A percentile compares a stretch with the other conserved stretches of the same genome.
These are phyloP conservation scores for Pinus tabuliformis DNA, from an alignment of 75 land plant genomes.

Conservation along the genomic window DNA sequence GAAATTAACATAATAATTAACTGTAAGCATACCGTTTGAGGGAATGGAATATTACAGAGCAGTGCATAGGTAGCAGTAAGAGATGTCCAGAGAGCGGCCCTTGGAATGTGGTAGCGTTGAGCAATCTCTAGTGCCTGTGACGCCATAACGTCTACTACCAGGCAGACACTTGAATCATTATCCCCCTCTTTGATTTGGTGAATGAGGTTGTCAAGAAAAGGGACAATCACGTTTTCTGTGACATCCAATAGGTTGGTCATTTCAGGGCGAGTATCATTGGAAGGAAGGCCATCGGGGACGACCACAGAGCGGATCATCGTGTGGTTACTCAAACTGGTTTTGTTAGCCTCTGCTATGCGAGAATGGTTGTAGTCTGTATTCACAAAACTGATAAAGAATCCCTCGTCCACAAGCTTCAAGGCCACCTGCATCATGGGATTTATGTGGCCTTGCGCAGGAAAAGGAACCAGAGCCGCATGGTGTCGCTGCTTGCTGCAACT, in stretches of 20 bases:
- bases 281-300: too few species aligned
- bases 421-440: constrained; percentile 3
- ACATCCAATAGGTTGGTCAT: not conserved
- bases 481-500: not conserved
- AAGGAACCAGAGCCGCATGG: not conserved
- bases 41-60: not conserved
- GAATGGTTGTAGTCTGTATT: too few species aligned
- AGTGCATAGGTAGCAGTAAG: not conserved
- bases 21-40: not conserved
- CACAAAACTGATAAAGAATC: not conserved
- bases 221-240: not conserved
- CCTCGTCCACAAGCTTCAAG: not conserved
- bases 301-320: too few species aligned
- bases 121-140: not conserved
- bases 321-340: too few species aligned
- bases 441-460: not conserved
- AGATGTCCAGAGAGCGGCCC: not conserved
- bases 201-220: not conserved
- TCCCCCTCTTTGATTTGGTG: not conserved
- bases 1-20: too few species aligned
- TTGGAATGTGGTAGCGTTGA: not conserved
- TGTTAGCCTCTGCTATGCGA: too few species aligned
- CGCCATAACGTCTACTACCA: not conserved
- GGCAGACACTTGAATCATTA: not conserved
- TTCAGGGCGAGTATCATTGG: not conserved